Evolutionary conservation across 352 stramenopile species (phyloP).

Genomic region (Pythium phragmiticola): DNA sequence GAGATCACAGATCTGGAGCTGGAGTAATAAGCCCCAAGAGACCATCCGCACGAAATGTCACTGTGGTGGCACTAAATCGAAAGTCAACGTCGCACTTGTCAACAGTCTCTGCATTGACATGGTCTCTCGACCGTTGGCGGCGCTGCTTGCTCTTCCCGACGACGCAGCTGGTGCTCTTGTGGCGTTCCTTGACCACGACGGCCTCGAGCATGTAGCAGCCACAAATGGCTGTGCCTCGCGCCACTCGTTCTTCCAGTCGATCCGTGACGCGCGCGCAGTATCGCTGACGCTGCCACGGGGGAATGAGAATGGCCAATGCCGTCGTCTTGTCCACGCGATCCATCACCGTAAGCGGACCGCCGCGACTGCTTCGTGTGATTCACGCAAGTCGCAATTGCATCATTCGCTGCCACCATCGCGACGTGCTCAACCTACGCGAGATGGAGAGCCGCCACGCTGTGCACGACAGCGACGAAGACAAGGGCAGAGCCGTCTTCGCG

Average conservation of each 20-base stretch:
- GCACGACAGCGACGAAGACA: background rate
- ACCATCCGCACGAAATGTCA: too few species aligned
- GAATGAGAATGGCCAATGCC: background rate
- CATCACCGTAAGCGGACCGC: background rate
- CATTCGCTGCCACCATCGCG: background rate
- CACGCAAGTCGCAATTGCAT: background rate
- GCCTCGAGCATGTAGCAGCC: background rate
- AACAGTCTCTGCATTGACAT: too few species aligned
- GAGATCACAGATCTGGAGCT: slow-evolving; percentile 7
- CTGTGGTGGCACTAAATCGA: too few species aligned
- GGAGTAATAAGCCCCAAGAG: too few species aligned
- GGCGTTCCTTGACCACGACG: background rate
- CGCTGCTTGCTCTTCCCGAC: slow-evolving; percentile 4
- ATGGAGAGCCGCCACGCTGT: background rate
- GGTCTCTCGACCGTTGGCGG: background rate
- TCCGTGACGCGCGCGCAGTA: background rate
- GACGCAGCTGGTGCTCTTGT: background rate
- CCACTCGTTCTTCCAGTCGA: slow-evolving; percentile 10
- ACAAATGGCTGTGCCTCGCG: background rate
- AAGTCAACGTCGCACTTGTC: too few species aligned
- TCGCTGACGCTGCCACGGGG: background rate
- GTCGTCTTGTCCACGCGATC: background rate
- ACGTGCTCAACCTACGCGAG: background rate
- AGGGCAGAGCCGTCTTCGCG: background rate
- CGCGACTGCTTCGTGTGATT: background rate